Evolutionary conservation across 148 eudicot genomes (phyloP), one percentile per base, ranked within the genome.

Genomic region (Heliamphora exappendiculata): DNA sequence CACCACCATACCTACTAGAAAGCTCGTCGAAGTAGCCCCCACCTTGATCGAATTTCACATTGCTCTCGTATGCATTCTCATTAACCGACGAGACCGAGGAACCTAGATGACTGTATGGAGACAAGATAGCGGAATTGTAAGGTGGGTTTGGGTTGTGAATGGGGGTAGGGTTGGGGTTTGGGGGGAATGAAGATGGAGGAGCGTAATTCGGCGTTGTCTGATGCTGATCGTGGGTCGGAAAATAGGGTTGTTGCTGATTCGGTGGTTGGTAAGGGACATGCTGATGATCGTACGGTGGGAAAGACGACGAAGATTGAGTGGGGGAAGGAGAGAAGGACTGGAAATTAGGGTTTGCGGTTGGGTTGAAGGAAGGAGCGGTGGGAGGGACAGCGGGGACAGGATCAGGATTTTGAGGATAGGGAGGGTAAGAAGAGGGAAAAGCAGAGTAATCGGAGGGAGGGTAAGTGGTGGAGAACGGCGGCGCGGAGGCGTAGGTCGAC

Each of bases 401-500:
- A 85, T 86, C 87, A 78, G 86, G 76, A 57, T 63, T 78, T 54
- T 78, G 89, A 22, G 90, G 84, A 24, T 73, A 81, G 1, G 84
- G 49, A 70, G 91, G 86, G 81, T 85, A 84, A 20, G 86, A 57
- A 8, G 81, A 62, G 65, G 84, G 70, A 47, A 85, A 80, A 14
- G 85, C 31, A 8, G 90, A 12, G 62, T 83, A 39, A 72, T 81
- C 64, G 59, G 85, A 22, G 20, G 89, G 39, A 13, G 85, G 17
- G 70, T 84, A 73, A 5, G 22, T 70, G 36, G 75, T 26, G 78
- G 88, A 57, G 82, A 75, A 89, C 1, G 98, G 96, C 0, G 98
- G 98, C 7, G 98, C 96, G 7, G 97, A 92, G 20, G 97, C 94
- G 91, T 77, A 88, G 12, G 82, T 24, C 0, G 89, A 29, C 4